Percentiles rank a stretch among this genome's conserved stretches.
phyloP scores from a whole-genome alignment of 306 rosid species.

The Sechiopsis laciniata region DNA sequence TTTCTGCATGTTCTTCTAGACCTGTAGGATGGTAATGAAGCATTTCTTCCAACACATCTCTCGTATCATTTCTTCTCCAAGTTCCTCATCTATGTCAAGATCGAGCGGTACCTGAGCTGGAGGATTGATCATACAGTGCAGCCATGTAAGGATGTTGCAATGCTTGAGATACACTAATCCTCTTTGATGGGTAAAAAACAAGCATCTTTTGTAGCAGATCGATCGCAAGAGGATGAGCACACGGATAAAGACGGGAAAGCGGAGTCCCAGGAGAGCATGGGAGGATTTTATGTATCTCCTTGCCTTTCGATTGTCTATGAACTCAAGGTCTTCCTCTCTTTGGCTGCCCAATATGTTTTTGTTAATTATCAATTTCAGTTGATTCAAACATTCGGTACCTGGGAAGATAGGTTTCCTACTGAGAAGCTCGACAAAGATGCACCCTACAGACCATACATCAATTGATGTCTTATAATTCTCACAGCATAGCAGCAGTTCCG shows the following conservation, averaged over 20 bases:
- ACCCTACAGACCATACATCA: too few species aligned
- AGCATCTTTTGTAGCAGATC: conserved; percentile 86
- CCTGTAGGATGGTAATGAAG: conserved; percentile 77
- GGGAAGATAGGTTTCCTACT: too few species aligned
- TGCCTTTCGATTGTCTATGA: conserved; percentile 85
- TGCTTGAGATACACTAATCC: conserved; percentile 73
- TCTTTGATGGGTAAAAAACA: conserved; percentile 86
- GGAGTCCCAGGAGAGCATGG: conserved; percentile 56
- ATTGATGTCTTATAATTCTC: too few species aligned
- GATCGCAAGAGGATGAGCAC: conserved; percentile 74
- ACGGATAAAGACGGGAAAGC: conserved; percentile 54
- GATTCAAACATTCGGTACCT: too few species aligned
- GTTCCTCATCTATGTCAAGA: conserved; percentile 85
- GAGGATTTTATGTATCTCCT: conserved; percentile 59
- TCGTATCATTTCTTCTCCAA: conserved; percentile 87
- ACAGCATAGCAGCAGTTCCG: too few species aligned
- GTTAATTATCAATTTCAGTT: too few species aligned
- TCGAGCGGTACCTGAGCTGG: conserved; percentile 81
- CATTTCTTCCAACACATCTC: conserved; percentile 96
- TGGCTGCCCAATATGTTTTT: conserved; percentile 94
- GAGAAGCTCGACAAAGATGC: too few species aligned
- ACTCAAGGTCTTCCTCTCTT: conserved; percentile 79
- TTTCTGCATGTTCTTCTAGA: conserved; percentile 30
- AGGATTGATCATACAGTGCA: conserved; percentile 71
- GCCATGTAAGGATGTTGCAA: conserved; percentile 92